Evolutionary conservation across 225 moss, liverwort and hornwort species (phyloP), one percentile per base, ranked within the genome.

Genomic region (Straminergon stramineum): DNA sequence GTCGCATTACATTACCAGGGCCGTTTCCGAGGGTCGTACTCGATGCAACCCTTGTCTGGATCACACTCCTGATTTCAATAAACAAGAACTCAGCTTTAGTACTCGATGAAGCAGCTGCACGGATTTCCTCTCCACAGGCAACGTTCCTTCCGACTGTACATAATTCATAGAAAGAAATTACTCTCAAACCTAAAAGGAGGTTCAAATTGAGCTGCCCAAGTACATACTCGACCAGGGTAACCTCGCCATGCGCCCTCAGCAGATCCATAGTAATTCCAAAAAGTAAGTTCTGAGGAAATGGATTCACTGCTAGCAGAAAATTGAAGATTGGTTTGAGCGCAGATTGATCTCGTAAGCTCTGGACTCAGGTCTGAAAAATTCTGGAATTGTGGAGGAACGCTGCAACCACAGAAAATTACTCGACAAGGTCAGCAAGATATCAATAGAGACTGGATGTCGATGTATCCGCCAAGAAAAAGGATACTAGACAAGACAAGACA

Each of bases 241-340:
- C 57, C 86, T 64, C 94, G 94, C 93, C 94, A 94, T 34, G 91
- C 90, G 74, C 94, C 94, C 90, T 93, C 94, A 75, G 90, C 94
- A 81, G 94, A 93, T 93, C 94, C 94, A 32, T 87, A 94, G 84
- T 91, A 94, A 85, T 94, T 92, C 94, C 94, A 94, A 80, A 90
- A 92, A 56, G 91, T 90, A 35, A 93, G 91, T 79, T 94, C 74
- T 41, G 79, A 83, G 79, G 83, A 87, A 74, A 91, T 87, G 31
- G 91, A 87, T 87, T 93, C 90, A 93, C 94, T 94, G 90, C 94
- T 94, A 28, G 93, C 89, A 64, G 91, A 90, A 84, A 94, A 94
- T 92, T 92, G 92, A 53, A 94, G 93, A 84, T 94, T 94, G 61
- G 93, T 76, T 87, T 93, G 94, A 35, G 91, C 90, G 84, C 94